These are phyloP conservation scores for Ogataea pilisensis DNA, from an alignment of 805 yeast genomes.

Conservation along the genomic window DNA sequence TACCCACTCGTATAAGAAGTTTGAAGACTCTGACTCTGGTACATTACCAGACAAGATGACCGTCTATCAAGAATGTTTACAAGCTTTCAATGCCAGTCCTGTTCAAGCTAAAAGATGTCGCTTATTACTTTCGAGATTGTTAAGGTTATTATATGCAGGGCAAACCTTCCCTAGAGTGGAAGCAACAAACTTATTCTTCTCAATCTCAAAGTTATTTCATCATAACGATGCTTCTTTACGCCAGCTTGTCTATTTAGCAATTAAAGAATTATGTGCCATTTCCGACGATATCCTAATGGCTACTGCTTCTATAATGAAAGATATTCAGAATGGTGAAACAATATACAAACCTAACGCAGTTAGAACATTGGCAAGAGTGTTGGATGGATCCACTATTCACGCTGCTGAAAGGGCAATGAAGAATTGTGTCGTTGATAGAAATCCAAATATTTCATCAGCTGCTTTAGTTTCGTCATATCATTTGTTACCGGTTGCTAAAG, in stretches of 20 bases:
- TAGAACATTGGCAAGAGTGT: slow-evolving; percentile 82
- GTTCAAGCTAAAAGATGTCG: slow-evolving; percentile 87
- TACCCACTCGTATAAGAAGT: slow-evolving; percentile 75
- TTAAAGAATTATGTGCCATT: slow-evolving; percentile 80
- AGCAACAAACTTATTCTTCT: slow-evolving; percentile 88
- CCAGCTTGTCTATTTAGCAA: slow-evolving; percentile 90
- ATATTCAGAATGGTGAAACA: slow-evolving; percentile 84
- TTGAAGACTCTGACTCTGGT: slow-evolving; percentile 69
- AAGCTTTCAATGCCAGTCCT: slow-evolving; percentile 88
- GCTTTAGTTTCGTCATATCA: slow-evolving; percentile 91
- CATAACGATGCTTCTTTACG: slow-evolving; percentile 84
- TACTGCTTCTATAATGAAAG: slow-evolving; percentile 96
- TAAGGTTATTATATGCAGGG: slow-evolving; percentile 80
- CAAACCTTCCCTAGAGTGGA: slow-evolving; percentile 84
- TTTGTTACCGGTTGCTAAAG: slow-evolving; percentile 82
- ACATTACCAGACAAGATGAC: slow-evolving; percentile 91
- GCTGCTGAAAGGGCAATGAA: slow-evolving; percentile 91
- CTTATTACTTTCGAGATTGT: slow-evolving; percentile 70
- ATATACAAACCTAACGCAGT: slow-evolving; percentile 92
- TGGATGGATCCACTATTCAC: slow-evolving; percentile 87
- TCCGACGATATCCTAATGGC: slow-evolving; percentile 96
- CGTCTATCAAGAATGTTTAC: slow-evolving; percentile 90
- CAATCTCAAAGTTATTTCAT: slow-evolving; percentile 91
- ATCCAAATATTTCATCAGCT: slow-evolving; percentile 88
- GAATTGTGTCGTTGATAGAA: slow-evolving; percentile 86